Base-by-base conservation (phyloP, 768 basidiomycete genomes). In the Pleurotus pulmonarius region DNA sequence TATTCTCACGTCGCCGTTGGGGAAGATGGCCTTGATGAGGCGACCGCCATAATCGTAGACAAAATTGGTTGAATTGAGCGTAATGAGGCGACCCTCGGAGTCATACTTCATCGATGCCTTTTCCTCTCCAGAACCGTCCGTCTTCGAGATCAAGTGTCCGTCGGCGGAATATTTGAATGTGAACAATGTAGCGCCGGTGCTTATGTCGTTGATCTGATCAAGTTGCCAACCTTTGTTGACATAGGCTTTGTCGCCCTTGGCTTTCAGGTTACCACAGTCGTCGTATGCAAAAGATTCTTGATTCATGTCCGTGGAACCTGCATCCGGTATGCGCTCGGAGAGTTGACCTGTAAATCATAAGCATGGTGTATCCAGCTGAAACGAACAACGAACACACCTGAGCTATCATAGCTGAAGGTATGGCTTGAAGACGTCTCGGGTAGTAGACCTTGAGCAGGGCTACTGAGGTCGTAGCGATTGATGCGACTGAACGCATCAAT, bases 171-270 rank as follows among this genome's bases (percentile, higher is more conserved):
- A 51, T 2, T 51, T 34, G 49, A 51, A 51, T 3, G 49, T 12
- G 13, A 3, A 15, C 34, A 37, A 3, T 11, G 29, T 51, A n/a
- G 29, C 18, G 2, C 49, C 20, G 20, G 20, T 20, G 20, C 20
- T 20, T 3, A 20, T 20, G 20, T 20, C 20, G 20, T 20, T 20
- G 1, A 51, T 29, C 18, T 51, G 12, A 11, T 8, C 12, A 2
- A 51, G 49, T 18, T 51, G 25, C 49, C 49, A 51, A 12, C 49
- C 49, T 7, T 51, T 34, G 49, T 51, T 51, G 25, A 51, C 29
- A 9, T 37, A 51, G 2, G 13, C 3, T 29, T 3, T 34, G 4
- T 18, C 49, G 1, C 37, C 37, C 11, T 38, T 51, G 13, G 25
- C 4, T 15, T 51, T 1, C 18, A 51, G 11, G 49, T 51, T 51